These are phyloP conservation scores for Yamadazyma insecticola DNA, from an alignment of 805 yeast species.

Conservation along the genomic window DNA sequence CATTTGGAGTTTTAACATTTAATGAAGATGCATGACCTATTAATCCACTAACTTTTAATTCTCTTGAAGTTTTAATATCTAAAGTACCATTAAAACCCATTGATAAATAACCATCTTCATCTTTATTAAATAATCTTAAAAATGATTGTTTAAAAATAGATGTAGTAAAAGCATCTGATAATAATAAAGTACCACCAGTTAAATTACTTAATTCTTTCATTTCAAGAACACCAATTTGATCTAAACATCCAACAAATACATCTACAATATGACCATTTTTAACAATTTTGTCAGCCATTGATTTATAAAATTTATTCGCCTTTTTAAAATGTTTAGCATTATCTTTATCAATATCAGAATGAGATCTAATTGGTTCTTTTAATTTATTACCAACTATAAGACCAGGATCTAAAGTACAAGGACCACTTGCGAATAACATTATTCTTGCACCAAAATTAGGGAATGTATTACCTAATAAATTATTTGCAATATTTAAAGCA, in stretches of 20 bases:
- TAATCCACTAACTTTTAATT: conserved; percentile 52
- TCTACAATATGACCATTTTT: conserved; percentile 52
- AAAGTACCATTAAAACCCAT: conserved; percentile 59
- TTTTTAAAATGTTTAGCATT: conserved; percentile 29
- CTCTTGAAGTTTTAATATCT: conserved; percentile 49
- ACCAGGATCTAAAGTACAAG: conserved; percentile 66
- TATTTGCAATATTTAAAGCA: conserved; percentile 48
- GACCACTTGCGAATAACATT: conserved; percentile 82
- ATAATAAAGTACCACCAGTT: conserved; percentile 61
- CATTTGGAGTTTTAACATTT: conserved; percentile 61
- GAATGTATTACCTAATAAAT: conserved; percentile 33
- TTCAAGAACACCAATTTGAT: conserved; percentile 63
- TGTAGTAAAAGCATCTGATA: conserved; percentile 62
- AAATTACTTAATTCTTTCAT: conserved; percentile 55
- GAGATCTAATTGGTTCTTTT: conserved; percentile 64
- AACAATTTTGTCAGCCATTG: conserved; percentile 44
- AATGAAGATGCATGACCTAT: conserved; percentile 60
- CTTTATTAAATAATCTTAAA: conserved; percentile 43
- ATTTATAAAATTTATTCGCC: conserved; percentile 45
- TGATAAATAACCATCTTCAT: conserved; percentile 31
- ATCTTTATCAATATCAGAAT: conserved; percentile 49
- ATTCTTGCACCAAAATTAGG: conserved; percentile 57
- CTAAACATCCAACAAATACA: conserved; percentile 61
- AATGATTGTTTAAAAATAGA: conserved; percentile 67
- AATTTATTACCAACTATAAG: conserved; percentile 49